phyloP scores from a whole-genome alignment of 306 rosid species.

The Heteromeles arbutifolia region DNA sequence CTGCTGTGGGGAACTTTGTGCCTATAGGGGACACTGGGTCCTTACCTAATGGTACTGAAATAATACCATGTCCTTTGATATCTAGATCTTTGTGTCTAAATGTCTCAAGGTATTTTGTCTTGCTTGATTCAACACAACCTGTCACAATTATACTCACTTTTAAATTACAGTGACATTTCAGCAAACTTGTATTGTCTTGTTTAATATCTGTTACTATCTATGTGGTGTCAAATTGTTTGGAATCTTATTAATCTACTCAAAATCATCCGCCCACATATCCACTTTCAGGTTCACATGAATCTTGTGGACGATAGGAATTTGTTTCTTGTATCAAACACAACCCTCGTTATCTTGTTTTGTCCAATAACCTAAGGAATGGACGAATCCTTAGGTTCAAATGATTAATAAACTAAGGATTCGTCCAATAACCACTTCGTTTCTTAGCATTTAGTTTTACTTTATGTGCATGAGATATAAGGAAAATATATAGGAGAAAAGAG shows the following conservation, averaged over 20 bases:
- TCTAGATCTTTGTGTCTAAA: slow-evolving; percentile 3
- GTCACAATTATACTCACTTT: slow-evolving; percentile 49
- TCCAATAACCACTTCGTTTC: neutral
- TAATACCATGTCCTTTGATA: neutral
- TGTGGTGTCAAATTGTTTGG: slow-evolving; percentile 44
- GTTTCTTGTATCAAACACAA: neutral
- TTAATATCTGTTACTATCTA: slow-evolving; percentile 34
- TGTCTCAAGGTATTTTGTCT: slow-evolving; percentile 11
- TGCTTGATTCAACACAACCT: slow-evolving; percentile 8
- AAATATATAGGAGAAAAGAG: neutral
- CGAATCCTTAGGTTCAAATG: too few species aligned
- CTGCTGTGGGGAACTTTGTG: neutral
- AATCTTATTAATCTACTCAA: slow-evolving; percentile 3
- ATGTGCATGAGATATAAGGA: neutral
- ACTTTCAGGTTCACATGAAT: slow-evolving; percentile 28
- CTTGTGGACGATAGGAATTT: slow-evolving; percentile 41
- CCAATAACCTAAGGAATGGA: too few species aligned
- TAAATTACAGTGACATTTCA: slow-evolving; percentile 50
- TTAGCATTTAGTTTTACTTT: neutral
- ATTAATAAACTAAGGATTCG: neutral
- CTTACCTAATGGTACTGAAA: neutral
- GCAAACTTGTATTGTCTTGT: slow-evolving; percentile 34
- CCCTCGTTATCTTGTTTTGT: neutral
- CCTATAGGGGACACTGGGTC: neutral
- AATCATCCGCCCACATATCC: slow-evolving; percentile 2